Conservation (phyloP, 768 basidiomycete species). For the Trametes gibbosa region DNA sequence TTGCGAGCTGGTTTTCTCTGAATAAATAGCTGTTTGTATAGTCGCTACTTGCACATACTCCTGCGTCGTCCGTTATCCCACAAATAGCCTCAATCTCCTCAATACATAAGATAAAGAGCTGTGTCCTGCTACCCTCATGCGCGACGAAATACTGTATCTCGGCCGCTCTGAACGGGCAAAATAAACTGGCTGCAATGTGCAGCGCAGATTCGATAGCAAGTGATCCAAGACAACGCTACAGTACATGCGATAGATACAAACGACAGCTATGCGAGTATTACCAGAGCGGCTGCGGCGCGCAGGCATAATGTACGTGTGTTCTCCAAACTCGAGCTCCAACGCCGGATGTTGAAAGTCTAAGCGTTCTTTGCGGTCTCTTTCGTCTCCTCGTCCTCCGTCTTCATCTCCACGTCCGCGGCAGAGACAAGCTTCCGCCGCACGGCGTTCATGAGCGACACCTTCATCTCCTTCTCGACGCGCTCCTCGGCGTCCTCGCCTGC, state of each 20-base stretch:
- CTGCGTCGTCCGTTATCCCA: too few species aligned
- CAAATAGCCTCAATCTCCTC: too few species aligned
- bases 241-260: conserved; percentile 22
- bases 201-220: conserved; percentile 13
- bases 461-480: conserved; percentile 71
- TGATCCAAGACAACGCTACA: conserved; percentile 4
- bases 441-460: conserved; percentile 80
- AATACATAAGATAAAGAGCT: too few species aligned
- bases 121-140: too few species aligned
- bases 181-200: too few species aligned
- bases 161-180: too few species aligned
- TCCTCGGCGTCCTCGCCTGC: conserved; percentile 70
- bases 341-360: background rate
- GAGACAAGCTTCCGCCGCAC: conserved; percentile 74
- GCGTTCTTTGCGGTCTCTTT: background rate
- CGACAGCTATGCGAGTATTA: conserved; percentile 11
- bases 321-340: background rate
- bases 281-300: conserved; percentile 1
- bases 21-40: too few species aligned
- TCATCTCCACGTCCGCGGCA: conserved; percentile 21
- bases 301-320: conserved; percentile 8
- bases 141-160: too few species aligned
- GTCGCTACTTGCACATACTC: too few species aligned
- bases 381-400: background rate
- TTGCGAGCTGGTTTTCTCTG: too few species aligned